Evolutionary conservation across 108 stramenopile genomes (phyloP).

Genomic region (Cyclotella sp.): DNA sequence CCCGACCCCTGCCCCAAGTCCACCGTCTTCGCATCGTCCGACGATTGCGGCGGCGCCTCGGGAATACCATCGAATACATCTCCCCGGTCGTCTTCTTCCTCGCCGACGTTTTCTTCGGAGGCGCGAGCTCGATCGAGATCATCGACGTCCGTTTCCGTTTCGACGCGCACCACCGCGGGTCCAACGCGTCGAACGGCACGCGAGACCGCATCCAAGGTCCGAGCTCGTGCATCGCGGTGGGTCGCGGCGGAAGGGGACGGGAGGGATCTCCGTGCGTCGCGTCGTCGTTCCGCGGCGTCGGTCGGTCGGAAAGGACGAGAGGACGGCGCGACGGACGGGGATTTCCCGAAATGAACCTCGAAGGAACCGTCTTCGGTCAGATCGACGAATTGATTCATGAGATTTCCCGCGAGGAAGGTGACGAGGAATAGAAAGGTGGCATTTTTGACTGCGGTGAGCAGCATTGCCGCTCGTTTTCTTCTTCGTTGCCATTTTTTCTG

Average conservation of each 20-base stretch:
- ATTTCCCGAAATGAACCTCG: constrained; percentile 52
- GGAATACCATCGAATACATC: constrained; percentile 49
- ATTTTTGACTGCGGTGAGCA: constrained; percentile 33
- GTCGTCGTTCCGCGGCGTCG: no score
- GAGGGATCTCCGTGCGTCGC: no score
- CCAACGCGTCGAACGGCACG: constrained; percentile 80
- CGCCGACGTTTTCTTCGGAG: constrained; percentile 9
- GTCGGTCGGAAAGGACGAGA: no score
- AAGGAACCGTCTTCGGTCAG: constrained; percentile 51
- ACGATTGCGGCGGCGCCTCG: constrained; percentile 34
- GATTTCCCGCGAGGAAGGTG: constrained; percentile 47
- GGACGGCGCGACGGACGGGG: no score
- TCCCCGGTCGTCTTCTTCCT: constrained; percentile 37
- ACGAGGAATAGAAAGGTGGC: constrained; percentile 36
- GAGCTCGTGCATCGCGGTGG: constrained; percentile 18
- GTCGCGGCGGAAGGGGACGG: no score
- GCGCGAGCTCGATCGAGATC: background rate
- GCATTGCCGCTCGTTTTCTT: constrained; percentile 26
- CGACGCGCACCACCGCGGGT: constrained; percentile 86
- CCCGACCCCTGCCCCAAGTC: constrained; percentile 91
- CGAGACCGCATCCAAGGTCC: constrained; percentile 62
- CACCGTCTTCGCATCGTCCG: constrained; percentile 24
- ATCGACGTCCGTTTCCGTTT: constrained; percentile 78
- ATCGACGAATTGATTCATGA: constrained; percentile 59
- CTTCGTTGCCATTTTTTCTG: constrained; percentile 45